These are phyloP conservation scores for Cercospora brassicicola DNA, from an alignment of 2,329 filamentous ascomycete genomes.

Conservation along the genomic window DNA sequence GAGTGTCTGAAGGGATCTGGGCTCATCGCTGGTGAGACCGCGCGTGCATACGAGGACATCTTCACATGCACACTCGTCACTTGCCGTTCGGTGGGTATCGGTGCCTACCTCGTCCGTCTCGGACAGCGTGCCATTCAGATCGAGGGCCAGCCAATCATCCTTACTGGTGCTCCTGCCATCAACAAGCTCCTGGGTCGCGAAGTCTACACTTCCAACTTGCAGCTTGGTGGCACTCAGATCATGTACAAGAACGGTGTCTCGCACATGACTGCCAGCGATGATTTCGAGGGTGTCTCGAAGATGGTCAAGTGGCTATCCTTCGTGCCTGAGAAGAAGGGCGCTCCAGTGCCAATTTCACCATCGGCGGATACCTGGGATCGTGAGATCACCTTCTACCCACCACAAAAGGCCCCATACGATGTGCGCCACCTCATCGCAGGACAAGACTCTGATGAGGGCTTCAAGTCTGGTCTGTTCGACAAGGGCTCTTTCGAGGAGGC, in stretches of 20 bases:
- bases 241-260: slow-evolving; percentile 99
- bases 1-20: slow-evolving; percentile 96
- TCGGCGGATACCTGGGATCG: slow-evolving; percentile 88
- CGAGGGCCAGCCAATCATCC: slow-evolving; percentile 96
- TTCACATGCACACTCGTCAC: slow-evolving; percentile 98
- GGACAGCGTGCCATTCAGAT: slow-evolving; percentile 98
- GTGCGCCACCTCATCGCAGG: slow-evolving; percentile 91
- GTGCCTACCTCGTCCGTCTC: slow-evolving; percentile 96
- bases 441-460: slow-evolving; percentile 80
- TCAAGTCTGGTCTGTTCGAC: slow-evolving; percentile 90
- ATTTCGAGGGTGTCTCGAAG: slow-evolving; percentile 96
- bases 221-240: slow-evolving; percentile 99
- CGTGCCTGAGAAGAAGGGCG: slow-evolving; percentile 91
- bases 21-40: slow-evolving; percentile 96
- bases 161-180: slow-evolving; percentile 93
- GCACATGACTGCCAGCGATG: slow-evolving; percentile 95
- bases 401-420: slow-evolving; percentile 83
- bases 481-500: slow-evolving; percentile 95
- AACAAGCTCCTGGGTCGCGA: slow-evolving; percentile 98
- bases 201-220: slow-evolving; percentile 97
- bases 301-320: slow-evolving; percentile 98
- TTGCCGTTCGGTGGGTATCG: slow-evolving; percentile 97
- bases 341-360: slow-evolving; percentile 87
- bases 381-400: slow-evolving; percentile 78
- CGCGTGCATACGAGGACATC: slow-evolving; percentile 95